phyloP scores from a whole-genome alignment of 495 filamentous ascomycete species.

The Penicillium ucsense region DNA sequence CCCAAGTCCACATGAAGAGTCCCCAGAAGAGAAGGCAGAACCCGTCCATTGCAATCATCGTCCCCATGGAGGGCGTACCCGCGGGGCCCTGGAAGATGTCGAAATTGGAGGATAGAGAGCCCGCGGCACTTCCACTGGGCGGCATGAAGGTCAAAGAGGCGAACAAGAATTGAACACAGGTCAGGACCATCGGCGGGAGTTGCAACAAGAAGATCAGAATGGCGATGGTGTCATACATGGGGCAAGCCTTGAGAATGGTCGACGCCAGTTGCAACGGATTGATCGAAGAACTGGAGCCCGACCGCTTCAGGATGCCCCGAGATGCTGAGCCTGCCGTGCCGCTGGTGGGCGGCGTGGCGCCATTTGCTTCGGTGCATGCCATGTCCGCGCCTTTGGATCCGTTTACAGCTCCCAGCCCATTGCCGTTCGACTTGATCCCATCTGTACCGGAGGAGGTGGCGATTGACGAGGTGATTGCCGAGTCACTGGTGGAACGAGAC shows the following conservation, averaged over 20 bases:
- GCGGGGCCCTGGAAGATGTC: constrained; percentile 66
- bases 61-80: constrained; percentile 65
- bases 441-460: constrained; percentile 26
- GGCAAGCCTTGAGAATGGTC: constrained; percentile 84
- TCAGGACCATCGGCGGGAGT: constrained; percentile 83
- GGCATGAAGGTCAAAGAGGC: constrained; percentile 89
- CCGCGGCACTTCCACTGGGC: constrained; percentile 43
- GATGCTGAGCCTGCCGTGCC: constrained; percentile 21
- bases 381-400: constrained; percentile 32
- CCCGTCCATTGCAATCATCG: constrained; percentile 71
- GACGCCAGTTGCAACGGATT: constrained; percentile 63
- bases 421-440: constrained; percentile 25
- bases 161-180: constrained; percentile 87
- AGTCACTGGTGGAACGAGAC: constrained; percentile 32
- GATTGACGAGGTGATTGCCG: constrained; percentile 27
- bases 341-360: constrained; percentile 26
- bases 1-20: constrained; percentile 78
- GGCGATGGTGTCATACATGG: constrained; percentile 90
- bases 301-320: constrained; percentile 48
- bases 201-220: constrained; percentile 97
- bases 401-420: constrained; percentile 29
- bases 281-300: constrained; percentile 46
- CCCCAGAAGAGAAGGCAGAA: constrained; percentile 73
- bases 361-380: constrained; percentile 29
- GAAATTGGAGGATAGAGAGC: constrained; percentile 52